phyloP scores from a whole-genome alignment of 305 asterid genomes.

The Solanum hybrid region DNA sequence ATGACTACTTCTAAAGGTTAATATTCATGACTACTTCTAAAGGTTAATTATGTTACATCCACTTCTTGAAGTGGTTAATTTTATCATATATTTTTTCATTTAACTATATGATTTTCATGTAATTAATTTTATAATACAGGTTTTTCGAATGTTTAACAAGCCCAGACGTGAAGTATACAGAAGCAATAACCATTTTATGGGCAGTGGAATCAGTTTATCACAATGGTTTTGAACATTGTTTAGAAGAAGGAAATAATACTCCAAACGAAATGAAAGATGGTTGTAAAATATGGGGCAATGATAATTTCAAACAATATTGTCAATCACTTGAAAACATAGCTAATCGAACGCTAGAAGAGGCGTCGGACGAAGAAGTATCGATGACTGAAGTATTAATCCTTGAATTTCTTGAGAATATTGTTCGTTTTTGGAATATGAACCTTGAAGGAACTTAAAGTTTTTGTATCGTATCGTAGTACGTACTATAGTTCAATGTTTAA shows the following conservation, averaged over 20 bases:
- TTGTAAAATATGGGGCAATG: neutral
- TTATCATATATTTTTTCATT: neutral
- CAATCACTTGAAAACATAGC: neutral
- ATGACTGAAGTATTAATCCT: neutral
- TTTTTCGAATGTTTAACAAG: neutral
- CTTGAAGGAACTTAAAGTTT: neutral
- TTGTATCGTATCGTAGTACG: neutral
- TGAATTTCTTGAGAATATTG: neutral
- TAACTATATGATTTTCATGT: neutral
- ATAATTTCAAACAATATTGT: neutral
- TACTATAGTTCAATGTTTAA: neutral
- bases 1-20: neutral
- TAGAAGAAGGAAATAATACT: neutral
- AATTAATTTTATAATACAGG: neutral
- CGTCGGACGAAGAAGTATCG: neutral
- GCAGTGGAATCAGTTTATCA: neutral
- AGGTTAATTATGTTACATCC: neutral
- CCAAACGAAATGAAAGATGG: neutral
- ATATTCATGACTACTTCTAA: neutral
- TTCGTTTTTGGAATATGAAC: neutral
- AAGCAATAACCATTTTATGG: slow-evolving; percentile 2
- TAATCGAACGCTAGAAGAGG: neutral
- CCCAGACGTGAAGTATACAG: neutral
- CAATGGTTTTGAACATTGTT: neutral
- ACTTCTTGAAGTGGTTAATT: neutral